Evolutionary conservation across 805 yeast genomes (phyloP), one percentile per base, ranked within the genome.

Genomic region (Starmerella khaoyaiensis): DNA sequence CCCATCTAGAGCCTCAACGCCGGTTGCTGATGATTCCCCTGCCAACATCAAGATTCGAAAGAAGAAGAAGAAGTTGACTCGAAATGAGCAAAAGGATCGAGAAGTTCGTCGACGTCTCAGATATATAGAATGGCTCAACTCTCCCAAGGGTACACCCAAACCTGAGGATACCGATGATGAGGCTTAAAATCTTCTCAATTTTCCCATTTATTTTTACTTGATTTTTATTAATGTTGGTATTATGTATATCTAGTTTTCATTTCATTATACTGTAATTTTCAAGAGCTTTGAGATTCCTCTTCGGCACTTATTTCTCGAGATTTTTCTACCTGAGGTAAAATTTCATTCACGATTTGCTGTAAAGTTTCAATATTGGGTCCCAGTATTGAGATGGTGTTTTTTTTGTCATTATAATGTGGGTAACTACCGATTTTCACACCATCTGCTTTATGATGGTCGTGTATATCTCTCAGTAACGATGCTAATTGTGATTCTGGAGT

Each of bases 101-200:
- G 93, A 78, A 26, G 93, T 80, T 60, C 77, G 97, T 67, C 79
- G 97, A 66, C 77, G 98, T 63, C 64, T 83, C 60, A 76, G 97
- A 63, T 80, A 87, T 60, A 68, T 87, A 37, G 94, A 81, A 52
- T 87, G 98, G 98, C 70, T 87, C 57, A 77, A 76, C 50, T 74
- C 93, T 52, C 95, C 98, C 48, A 90, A 90, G 74, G 98, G 98
- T 22, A 90, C 98, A 16, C 97, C 97, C 50, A 80, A 79, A 58
- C 93, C 95, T 4, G 74, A 67, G 21, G 94, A 90, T 55, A 78
- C 96, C 26, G 97, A 90, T 55, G 95, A 82, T 46, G 97, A 87
- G 59, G 87, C 77, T 1, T 49, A 27, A 15, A 26, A 15, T n/a
- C 12, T 23, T n/a, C 26, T n/a, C n/a, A n/a, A n/a, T 23, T 11